These are phyloP conservation scores for Salix suchowensis DNA, from an alignment of 345 rosid species.

Conservation along the genomic window DNA sequence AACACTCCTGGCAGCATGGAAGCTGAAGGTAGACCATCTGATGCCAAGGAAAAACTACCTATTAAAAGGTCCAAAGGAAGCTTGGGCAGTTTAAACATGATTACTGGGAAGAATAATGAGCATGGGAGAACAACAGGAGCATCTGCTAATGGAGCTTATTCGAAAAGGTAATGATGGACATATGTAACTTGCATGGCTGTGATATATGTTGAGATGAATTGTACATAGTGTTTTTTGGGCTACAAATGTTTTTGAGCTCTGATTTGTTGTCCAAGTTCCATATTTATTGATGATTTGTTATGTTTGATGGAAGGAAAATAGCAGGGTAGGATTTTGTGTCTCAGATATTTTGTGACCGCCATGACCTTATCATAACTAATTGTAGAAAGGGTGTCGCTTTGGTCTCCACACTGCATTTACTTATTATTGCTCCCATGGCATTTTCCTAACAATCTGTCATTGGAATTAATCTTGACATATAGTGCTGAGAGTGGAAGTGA, in stretches of 20 bases:
- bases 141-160: slow-evolving; percentile 77
- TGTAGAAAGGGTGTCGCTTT: background rate
- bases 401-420: background rate
- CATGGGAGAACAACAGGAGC: slow-evolving; percentile 62
- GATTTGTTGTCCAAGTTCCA: background rate
- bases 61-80: slow-evolving; percentile 98
- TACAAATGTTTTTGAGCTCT: background rate
- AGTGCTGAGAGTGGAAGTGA: slow-evolving; percentile 93
- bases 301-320: background rate
- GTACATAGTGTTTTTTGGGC: background rate
- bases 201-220: background rate
- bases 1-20: slow-evolving; percentile 68
- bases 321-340: background rate
- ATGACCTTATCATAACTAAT: background rate
- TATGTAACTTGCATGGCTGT: background rate
- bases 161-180: slow-evolving; percentile 60
- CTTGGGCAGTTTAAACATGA: slow-evolving; percentile 91
- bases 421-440: background rate
- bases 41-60: slow-evolving; percentile 87
- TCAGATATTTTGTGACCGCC: background rate
- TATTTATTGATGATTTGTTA: background rate
- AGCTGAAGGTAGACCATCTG: slow-evolving; percentile 72
- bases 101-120: slow-evolving; percentile 75
- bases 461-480: slow-evolving; percentile 10
- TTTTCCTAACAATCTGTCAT: slow-evolving; percentile 18